Conservation (phyloP, 805 yeast genomes). For the Ogataea naganishii region DNA sequence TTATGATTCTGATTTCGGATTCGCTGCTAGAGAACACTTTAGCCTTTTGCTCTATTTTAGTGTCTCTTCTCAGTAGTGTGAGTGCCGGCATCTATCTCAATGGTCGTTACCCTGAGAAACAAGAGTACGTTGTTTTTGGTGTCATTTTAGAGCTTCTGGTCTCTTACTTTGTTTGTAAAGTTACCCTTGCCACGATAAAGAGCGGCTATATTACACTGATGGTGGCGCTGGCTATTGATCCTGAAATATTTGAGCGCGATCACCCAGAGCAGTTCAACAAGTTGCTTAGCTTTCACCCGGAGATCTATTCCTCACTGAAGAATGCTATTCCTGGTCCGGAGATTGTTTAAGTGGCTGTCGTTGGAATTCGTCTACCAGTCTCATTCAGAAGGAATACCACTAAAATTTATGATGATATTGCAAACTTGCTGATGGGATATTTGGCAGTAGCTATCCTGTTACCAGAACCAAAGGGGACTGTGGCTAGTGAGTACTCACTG, state of each 20-base stretch:
- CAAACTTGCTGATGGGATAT: no score
- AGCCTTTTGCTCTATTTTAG: slow-evolving; percentile 65
- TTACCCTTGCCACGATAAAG: slow-evolving; percentile 65
- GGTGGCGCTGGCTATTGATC: slow-evolving; percentile 76
- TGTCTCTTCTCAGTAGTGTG: slow-evolving; percentile 37
- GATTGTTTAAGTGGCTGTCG: no score
- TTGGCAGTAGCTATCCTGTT: no score
- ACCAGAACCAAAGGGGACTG: no score
- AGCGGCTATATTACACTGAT: slow-evolving; percentile 81
- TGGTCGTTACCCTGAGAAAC: slow-evolving; percentile 45
- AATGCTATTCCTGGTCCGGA: slow-evolving; percentile 22
- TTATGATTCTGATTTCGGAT: slow-evolving; percentile 80
- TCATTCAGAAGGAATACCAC: no score
- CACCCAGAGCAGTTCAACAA: slow-evolving; percentile 44
- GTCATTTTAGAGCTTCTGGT: slow-evolving; percentile 39
- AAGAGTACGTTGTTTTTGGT: slow-evolving; percentile 19
- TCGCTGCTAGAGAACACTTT: slow-evolving; percentile 72
- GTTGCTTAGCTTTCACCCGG: slow-evolving; percentile 22
- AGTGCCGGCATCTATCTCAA: no score
- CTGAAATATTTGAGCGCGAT: slow-evolving; percentile 68
- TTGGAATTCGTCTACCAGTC: no score
- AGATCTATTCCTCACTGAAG: slow-evolving; percentile 19
- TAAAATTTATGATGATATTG: no score
- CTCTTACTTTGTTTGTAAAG: slow-evolving; percentile 65
- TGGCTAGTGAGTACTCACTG: no score